These are phyloP conservation scores for Neonothopanus nambi DNA, from an alignment of 1,284 basidiomycete genomes.

Conservation along the genomic window DNA sequence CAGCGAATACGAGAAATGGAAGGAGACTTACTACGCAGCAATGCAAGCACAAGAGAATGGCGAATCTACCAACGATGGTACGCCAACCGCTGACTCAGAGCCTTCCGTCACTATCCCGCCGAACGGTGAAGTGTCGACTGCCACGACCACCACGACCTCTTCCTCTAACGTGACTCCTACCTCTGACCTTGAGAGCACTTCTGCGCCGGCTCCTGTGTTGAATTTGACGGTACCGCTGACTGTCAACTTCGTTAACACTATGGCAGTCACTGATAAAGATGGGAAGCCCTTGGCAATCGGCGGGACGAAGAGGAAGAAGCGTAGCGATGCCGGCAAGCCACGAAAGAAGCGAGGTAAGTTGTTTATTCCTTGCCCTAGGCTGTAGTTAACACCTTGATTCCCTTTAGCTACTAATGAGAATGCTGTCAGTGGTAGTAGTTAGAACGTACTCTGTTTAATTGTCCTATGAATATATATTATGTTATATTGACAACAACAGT, in stretches of 20 bases:
- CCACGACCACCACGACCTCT: neutral
- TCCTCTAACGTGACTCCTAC: neutral
- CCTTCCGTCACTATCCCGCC: neutral
- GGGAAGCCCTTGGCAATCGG: neutral
- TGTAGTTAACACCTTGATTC: no score
- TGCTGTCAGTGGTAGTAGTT: no score
- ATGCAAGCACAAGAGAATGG: neutral
- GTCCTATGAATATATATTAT: no score
- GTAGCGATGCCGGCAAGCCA: neutral
- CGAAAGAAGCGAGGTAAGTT: neutral
- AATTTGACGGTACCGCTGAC: no score
- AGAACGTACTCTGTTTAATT: no score
- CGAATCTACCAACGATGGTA: neutral
- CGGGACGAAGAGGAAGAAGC: neutral
- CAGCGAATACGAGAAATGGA: slow-evolving; percentile 8
- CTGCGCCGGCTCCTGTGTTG: no score
- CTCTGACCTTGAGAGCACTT: no score
- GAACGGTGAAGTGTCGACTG: neutral
- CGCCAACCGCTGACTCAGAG: neutral
- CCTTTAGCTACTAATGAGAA: no score
- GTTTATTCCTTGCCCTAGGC: neutral
- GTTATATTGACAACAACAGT: no score
- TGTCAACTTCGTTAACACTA: neutral
- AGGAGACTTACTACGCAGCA: neutral
- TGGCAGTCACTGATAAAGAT: neutral